Evolutionary conservation across 352 stramenopile genomes (phyloP), one percentile per base, ranked within the genome.

Genomic region (Phytophthora sojae): DNA sequence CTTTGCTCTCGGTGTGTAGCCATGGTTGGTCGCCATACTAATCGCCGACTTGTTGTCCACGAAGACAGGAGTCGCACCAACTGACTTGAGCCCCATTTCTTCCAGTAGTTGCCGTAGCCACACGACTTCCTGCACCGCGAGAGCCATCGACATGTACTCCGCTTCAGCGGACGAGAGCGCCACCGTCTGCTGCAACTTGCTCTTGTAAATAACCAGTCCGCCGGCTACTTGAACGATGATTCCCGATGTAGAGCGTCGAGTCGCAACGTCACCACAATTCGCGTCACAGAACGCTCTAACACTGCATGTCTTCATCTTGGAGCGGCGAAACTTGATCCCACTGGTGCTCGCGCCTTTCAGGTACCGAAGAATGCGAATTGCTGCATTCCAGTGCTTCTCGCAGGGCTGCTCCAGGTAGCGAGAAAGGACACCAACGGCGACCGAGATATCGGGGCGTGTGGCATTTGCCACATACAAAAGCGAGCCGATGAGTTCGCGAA

Each of bases 391-490:
- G 17, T 19, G 39, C 17, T 47, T 21, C 39, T 47, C 39, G 15
- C 39, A 12, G 1, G 39, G 39, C 17, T 47, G 14, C 17, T 47
- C 39, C 39, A 47, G 39, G 39, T 47, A 47, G 17, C 39, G 39
- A 12, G 39, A 47, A 47, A 47, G 39, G 15, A 5, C 39, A n/a
- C 39, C 39, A 21, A 71, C 29, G 11, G 52, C 59, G 25, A 65
- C 14, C 15, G 57, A 56, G 14, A 71, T 71, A 44, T 77, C 70
- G 1, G 65, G 59, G 44, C 70, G 47, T 11, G 60, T 77, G 0
- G 53, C 64, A 30, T 77, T 77, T 1, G 64, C 70, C 0, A 77
- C 54, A 21, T 77, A 77, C 14, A 77, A 44, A 6, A 77, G 8
- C 23, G 68, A 70, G 1, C 52, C 57, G 32, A 67, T 50, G 0